Base-by-base conservation (phyloP, 805 yeast genomes). In the Ogataea polymorpha region DNA sequence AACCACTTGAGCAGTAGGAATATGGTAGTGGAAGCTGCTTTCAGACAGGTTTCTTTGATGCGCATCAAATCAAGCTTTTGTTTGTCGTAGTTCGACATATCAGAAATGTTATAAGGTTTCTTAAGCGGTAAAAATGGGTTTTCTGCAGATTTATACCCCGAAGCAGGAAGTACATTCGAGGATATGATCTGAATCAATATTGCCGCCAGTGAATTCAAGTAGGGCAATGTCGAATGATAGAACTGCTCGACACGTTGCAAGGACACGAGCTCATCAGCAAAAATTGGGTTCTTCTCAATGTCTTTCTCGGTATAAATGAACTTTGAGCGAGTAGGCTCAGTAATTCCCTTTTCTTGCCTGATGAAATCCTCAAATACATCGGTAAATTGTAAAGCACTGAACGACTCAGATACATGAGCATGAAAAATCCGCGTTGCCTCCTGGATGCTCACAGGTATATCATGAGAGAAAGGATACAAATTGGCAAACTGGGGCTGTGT, bases 371-470 rank as follows among this genome's bases (percentile, higher is more conserved):
- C 84, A 39, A 90, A 70, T 44, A 83, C 91, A 20, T 70, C 60
- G 79, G 89, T 81, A 32, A 90, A 61, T 54, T 90, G 89, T 44
- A 77, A 72, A 12, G 78, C 69, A n/a, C 81, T 74, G 40, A 86
- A 74, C 34, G 85, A 80, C 16, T 83, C 82, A 41, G 77, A 70
- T 2, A 86, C 73, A 12, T 84, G 76, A 9, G 75, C 65, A 21
- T 74, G 70, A 46, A 87, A 74, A 7, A 91, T 73, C 11, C 75
- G 74, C 17, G 86, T 72, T 0, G 96, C 96, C 58, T 91, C 96
- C 33, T 74, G 68, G 21, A 90, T 79, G 46, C 95, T 88, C 28
- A 65, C 72, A 0, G 97, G 97, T 0, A 80, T 78, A 5, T 58
- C 67, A 13, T 49, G 35, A 3, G 42, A 29, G 12, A 50, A 49